A percentile compares a stretch with the other conserved stretches of the same genome.
phyloP scores from a whole-genome alignment of 2,329 filamentous ascomycete genomes.

The Arthrobotrys sphaeroides region DNA sequence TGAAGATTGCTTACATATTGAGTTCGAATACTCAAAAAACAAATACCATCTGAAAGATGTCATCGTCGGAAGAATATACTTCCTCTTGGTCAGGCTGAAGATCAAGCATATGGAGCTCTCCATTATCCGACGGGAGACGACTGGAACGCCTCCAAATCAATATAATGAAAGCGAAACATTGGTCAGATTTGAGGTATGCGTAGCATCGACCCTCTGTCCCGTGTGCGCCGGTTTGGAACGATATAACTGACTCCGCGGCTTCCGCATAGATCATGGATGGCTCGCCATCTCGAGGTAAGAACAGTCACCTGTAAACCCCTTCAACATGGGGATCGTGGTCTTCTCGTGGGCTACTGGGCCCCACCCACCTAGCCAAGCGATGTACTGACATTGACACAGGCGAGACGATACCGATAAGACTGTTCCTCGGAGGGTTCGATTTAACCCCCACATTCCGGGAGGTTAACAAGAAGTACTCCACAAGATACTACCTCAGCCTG shows the following conservation, averaged over 20 bases:
- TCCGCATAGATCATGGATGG: slow-evolving; percentile 91
- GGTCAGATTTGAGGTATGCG: slow-evolving; percentile 85
- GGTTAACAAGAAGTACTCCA: slow-evolving; percentile 99
- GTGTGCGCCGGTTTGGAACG: slow-evolving; percentile 18
- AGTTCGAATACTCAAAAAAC: slow-evolving; percentile 99
- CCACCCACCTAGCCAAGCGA: slow-evolving; percentile 19
- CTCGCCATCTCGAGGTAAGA: slow-evolving; percentile 87
- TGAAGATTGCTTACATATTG: slow-evolving; percentile 98
- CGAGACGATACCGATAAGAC: slow-evolving; percentile 92
- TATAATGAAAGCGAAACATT: slow-evolving; percentile 99
- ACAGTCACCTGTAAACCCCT: slow-evolving; percentile 46
- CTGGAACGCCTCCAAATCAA: slow-evolving; percentile 94
- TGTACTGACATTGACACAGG: slow-evolving; percentile 62
- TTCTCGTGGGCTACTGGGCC: slow-evolving; percentile 19
- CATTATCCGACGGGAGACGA: slow-evolving; percentile 96
- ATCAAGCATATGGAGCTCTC: slow-evolving; percentile 99
- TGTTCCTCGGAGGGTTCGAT: slow-evolving; percentile 98
- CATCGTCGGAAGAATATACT: slow-evolving; percentile 98
- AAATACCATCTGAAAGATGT: slow-evolving; percentile 99
- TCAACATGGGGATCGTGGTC: slow-evolving; percentile 34
- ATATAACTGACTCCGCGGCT: slow-evolving; percentile 50
- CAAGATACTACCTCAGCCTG: slow-evolving; percentile 93
- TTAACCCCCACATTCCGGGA: slow-evolving; percentile 97
- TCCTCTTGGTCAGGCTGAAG: slow-evolving; percentile 93
- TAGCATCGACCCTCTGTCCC: slow-evolving; percentile 36